These are phyloP conservation scores for Eleusine indica DNA, from an alignment of 176 grass and related monocot species.

Conservation along the genomic window DNA sequence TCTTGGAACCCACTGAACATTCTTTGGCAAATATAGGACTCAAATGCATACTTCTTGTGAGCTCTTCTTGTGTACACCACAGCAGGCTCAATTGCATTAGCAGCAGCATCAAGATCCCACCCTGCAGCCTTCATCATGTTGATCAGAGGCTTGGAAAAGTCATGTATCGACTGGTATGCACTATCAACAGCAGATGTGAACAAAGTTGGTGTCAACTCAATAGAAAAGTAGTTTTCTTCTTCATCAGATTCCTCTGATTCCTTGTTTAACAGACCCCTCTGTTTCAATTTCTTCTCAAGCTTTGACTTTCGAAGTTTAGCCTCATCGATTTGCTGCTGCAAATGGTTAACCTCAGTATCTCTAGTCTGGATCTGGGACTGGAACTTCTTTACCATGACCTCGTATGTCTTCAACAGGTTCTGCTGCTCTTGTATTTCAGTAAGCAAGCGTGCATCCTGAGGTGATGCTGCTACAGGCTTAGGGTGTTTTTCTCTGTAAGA, in stretches of 20 bases:
- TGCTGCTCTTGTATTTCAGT: slow-evolving; percentile 95
- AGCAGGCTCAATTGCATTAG: slow-evolving; percentile 72
- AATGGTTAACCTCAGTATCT: slow-evolving; percentile 70
- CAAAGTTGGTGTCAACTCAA: slow-evolving; percentile 86
- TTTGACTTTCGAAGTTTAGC: slow-evolving; percentile 82
- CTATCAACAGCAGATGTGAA: slow-evolving; percentile 82
- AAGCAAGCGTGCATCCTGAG: slow-evolving; percentile 86
- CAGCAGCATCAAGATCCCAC: slow-evolving; percentile 96
- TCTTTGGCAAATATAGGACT: slow-evolving; percentile 90
- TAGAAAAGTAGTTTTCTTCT: slow-evolving; percentile 89
- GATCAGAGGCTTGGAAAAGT: slow-evolving; percentile 93
- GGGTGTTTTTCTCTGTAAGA: slow-evolving; percentile 89
- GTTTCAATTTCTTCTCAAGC: slow-evolving; percentile 94
- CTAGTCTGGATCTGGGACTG: slow-evolving; percentile 94
- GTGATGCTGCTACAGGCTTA: slow-evolving; percentile 72
- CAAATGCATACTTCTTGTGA: slow-evolving; percentile 93
- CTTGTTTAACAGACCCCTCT: slow-evolving; percentile 84
- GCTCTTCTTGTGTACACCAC: slow-evolving; percentile 71
- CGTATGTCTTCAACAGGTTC: slow-evolving; percentile 90
- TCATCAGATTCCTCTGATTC: slow-evolving; percentile 75
- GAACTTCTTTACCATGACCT: slow-evolving; percentile 98
- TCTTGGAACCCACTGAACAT: slow-evolving; percentile 92
- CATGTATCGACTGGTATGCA: slow-evolving; percentile 89
- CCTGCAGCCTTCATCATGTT: slow-evolving; percentile 98
- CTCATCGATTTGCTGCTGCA: slow-evolving; percentile 82